Base-by-base conservation (phyloP, 768 basidiomycete species). In the Pilatotrama ljubarskyi region DNA sequence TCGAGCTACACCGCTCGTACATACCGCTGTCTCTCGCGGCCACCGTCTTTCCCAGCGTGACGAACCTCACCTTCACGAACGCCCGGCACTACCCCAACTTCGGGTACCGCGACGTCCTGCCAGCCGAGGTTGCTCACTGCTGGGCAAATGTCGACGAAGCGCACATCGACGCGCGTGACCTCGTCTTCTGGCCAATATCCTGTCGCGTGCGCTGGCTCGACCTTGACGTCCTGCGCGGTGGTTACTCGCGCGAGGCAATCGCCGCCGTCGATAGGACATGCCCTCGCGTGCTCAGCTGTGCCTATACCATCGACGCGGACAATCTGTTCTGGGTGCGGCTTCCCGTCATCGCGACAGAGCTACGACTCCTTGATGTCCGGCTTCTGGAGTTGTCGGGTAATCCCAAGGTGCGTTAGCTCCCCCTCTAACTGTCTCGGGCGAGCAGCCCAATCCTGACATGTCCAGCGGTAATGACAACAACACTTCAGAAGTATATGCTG, bases 151-250 rank as follows among this genome's bases (percentile, higher is more conserved):
- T 62, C 43, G 25, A 22, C 6, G 55, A 57, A 26, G 55, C 50
- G 17, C 50, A 56, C 37, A 51, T 62, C 44, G 51, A 62, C 18
- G 54, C 48, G 35, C 41, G 41, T n/a, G 51, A 57, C 38, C 43
- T 56, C 38, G 44, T 10, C 26, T 6, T 52, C 14, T 62, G 61
- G 61, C 61, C 61, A 5, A 44, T 62, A 36, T 17, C 50, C 20
- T 48, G 36, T 44, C 41, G 43, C 22, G 61, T 62, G 35, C 42
- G 55, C 17, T 49, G 54, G 47, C 48, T 62, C n/a, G 61, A 62
- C 44, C 46, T 62, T 26, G 51, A 41, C 15, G 22, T 57, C 14
- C 38, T 57, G n/a, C 50, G 37, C 14, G 36, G 26, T 3, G 49
- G 49, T 24, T 29, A 59, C 43, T 52, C 58, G 36, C 17, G 5